Evolutionary conservation across 2,329 filamentous ascomycete species (phyloP), one percentile per base, ranked within the genome.

Genomic region (Colletotrichum filicis): DNA sequence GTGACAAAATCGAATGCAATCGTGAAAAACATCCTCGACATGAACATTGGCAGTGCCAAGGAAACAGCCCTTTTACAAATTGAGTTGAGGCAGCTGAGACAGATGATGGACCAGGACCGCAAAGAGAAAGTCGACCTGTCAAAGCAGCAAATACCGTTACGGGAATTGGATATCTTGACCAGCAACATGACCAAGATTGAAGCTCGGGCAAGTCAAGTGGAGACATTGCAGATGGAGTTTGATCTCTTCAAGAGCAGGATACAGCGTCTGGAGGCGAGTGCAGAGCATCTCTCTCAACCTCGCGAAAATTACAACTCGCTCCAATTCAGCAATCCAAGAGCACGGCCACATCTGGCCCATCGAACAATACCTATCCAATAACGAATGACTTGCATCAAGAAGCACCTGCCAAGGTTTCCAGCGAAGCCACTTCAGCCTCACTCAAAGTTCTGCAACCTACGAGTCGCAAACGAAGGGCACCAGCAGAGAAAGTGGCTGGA

Each of bases 141-240:
- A 73, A 19, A n/a, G 3, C 30, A 46, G 26, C 35, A n/a, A 2
- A 26, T 67, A 11, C 37, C 74, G 60, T 30, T 28, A 0, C 79
- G 76, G 58, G 83, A 84, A 52, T 77, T 85, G 11, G 83, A 85
- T 59, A 83, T 85, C 11, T 79, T 85, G 35, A 80, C 82, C 2
- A 81, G 74, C 66, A 84, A 77, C 68, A 82, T 85, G 32, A 79
- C 82, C 46, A 84, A 81, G 68, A 82, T 85, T 30, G 79, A 81
- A 16, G 79, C 80, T 72, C 79, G 80, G 46, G 82, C 83, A 26
- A 83, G 78, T 66, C 81, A 83, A 63, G 78, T 85, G 11, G 83
- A 85, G 65, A 80, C 78, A 8, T 75, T 85, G 26, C 82, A 83
- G 75, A 85, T 85, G 82, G 84, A 85, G 69, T 79, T 85, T 55